phyloP scores from a whole-genome alignment of 345 rosid genomes.

The Murraya koenigii region DNA sequence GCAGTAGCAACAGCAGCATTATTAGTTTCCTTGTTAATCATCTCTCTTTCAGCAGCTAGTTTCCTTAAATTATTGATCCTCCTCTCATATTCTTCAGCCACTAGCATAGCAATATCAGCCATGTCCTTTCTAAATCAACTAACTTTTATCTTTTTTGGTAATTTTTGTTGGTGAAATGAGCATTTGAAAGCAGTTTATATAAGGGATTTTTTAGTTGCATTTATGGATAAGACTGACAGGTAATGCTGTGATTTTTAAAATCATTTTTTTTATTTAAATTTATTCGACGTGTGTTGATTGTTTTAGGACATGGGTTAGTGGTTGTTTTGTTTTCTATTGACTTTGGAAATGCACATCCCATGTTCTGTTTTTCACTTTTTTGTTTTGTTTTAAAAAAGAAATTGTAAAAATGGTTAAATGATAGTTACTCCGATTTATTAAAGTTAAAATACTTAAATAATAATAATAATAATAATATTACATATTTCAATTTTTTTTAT shows the following conservation, averaged over 20 bases:
- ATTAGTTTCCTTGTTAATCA: background rate
- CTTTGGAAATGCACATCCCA: background rate
- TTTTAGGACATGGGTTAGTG: background rate
- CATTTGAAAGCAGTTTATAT: background rate
- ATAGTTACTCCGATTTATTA: too few relatives aligned
- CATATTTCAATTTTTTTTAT: too few relatives aligned
- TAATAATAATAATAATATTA: too few relatives aligned
- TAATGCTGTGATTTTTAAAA: background rate
- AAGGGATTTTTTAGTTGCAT: background rate
- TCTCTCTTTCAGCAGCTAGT: background rate
- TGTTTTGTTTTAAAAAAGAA: too few relatives aligned
- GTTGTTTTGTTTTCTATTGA: background rate
- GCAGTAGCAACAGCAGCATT: background rate
- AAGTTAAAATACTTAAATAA: too few relatives aligned
- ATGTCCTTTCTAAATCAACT: background rate
- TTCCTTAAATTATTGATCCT: conserved; percentile 31
- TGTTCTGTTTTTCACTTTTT: too few relatives aligned
- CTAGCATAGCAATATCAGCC: conserved; percentile 66
- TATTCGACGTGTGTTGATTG: background rate
- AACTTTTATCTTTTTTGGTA: background rate
- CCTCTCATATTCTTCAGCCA: conserved; percentile 65
- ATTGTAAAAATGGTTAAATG: too few relatives aligned
- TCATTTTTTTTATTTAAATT: background rate
- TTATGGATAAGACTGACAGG: conserved; percentile 35
- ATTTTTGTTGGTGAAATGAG: background rate